Base-by-base conservation (phyloP, 2,329 filamentous ascomycete species). In the Colletotrichum theobromicola region DNA sequence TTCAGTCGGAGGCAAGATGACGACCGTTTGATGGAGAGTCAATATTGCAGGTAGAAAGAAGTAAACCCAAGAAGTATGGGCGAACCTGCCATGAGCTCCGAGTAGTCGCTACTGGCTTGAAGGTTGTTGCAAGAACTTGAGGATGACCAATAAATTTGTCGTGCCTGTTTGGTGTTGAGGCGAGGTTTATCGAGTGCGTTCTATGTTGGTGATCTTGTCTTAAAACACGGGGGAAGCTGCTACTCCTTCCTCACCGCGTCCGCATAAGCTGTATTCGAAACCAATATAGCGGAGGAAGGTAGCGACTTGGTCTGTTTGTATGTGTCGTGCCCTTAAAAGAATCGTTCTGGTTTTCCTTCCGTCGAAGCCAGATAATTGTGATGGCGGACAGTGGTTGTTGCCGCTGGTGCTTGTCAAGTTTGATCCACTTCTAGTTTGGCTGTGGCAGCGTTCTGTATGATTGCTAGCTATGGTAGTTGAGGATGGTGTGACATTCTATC, bases 271-370 rank as follows among this genome's bases (percentile, higher is more conserved):
- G 37, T 1, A 50, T 21, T 0, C 1, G 42, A 7, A 46, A 46
- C 10, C 32, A 0, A 5, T 21, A 10, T 1, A 46, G n/a, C n/a
- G 3, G 1, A 42, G 37, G 18, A 0, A 42, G 37, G 37, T n/a
- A n/a, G 37, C 18, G 9, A 50, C n/a, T 3, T 4, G 0, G 2
- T 4, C 12, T 32, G 7, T 32, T 10, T 8, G 3, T 0, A 21
- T 50, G 2, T 50, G 42, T 0, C 21, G 7, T 13, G 16, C 21
- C 10, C n/a, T 50, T 21, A 50, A 24, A 50, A 1, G 0, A 10
- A 3, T n/a, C 42, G 21, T n/a, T n/a, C 42, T 50, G n/a, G 13
- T 21, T 2, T 50, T 1, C 12, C n/a, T 50, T 1, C n/a, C n/a
- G n/a, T n/a, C 42, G 0, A 50, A 12, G 12, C n/a, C 42, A n/a